These are phyloP conservation scores for Epichloe scottii DNA, from an alignment of 2,329 filamentous ascomycete genomes.

Conservation along the genomic window DNA sequence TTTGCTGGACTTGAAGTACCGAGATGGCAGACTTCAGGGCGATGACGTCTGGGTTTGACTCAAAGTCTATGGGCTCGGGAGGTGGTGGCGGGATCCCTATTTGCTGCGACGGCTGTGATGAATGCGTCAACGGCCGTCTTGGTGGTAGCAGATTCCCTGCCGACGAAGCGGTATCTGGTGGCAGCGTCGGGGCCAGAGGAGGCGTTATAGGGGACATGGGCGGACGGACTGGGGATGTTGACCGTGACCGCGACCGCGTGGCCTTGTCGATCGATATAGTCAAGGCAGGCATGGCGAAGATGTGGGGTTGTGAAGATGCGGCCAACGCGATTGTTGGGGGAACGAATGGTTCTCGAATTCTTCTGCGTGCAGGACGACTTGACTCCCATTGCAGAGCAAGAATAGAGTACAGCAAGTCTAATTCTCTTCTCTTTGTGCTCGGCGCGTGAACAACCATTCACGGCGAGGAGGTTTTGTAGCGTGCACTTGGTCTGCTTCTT, in stretches of 20 bases:
- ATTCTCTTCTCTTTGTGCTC: too few relatives aligned
- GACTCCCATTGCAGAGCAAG: too few relatives aligned
- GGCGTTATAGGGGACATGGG: conserved; percentile 45
- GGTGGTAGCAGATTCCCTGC: conserved; percentile 9
- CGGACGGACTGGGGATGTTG: conserved; percentile 34
- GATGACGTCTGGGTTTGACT: conserved; percentile 70
- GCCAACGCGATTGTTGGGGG: neutral
- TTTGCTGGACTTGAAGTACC: conserved; percentile 74
- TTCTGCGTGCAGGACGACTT: too few relatives aligned
- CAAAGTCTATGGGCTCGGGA: conserved; percentile 42
- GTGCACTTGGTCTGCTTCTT: neutral
- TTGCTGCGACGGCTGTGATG: conserved; percentile 25
- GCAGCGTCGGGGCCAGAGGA: conserved; percentile 27
- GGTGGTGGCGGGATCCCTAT: conserved; percentile 32
- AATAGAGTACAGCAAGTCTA: too few relatives aligned
- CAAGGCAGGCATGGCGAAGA: conserved; percentile 18
- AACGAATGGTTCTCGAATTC: neutral
- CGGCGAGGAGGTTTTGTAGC: neutral
- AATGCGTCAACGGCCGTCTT: conserved; percentile 32
- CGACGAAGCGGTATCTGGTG: conserved; percentile 12
- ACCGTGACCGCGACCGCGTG: conserved; percentile 21
- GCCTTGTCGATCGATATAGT: conserved; percentile 18
- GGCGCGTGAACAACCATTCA: too few relatives aligned
- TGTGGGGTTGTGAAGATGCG: neutral
- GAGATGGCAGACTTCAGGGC: conserved; percentile 77